Percentiles rank a stretch among this genome's conserved stretches.
Conservation (phyloP, 2,329 filamentous ascomycete genomes). For the Chaetomiaceae sp. region DNA sequence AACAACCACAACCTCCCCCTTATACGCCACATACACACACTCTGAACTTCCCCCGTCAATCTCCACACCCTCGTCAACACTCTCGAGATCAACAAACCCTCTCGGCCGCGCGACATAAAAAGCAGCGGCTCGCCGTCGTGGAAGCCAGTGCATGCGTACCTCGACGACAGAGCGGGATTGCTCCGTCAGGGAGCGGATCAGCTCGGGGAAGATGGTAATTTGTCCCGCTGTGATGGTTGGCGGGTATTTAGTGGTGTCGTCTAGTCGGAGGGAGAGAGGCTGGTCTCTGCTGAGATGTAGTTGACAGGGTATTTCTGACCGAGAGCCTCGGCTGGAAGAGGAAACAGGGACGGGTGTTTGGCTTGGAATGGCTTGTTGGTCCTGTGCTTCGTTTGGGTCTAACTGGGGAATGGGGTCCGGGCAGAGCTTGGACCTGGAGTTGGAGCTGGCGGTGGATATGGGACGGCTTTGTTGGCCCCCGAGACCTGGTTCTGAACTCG, state of each 20-base stretch:
- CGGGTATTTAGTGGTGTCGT: not conserved
- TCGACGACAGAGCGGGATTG: not conserved
- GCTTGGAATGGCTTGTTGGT: not conserved
- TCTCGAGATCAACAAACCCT: not conserved
- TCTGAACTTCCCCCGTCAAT: conserved; percentile 9
- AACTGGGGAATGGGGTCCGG: too few relatives aligned
- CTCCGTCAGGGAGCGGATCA: not conserved
- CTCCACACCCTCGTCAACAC: not conserved
- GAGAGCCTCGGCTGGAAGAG: too few relatives aligned
- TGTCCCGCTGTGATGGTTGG: conserved; percentile 9
- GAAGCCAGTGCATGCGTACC: conserved; percentile 13
- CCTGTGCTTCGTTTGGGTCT: not conserved
- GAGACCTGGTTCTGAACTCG: too few relatives aligned
- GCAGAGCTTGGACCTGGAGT: too few relatives aligned
- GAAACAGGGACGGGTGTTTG: too few relatives aligned
- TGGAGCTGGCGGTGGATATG: too few relatives aligned
- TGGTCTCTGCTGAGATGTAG: not conserved
- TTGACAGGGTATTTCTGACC: not conserved
- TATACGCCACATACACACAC: conserved; percentile 5
- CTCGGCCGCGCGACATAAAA: conserved; percentile 5
- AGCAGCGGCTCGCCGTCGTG: not conserved
- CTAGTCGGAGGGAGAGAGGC: not conserved
- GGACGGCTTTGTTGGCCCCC: too few relatives aligned
- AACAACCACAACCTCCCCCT: conserved; percentile 17
- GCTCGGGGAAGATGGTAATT: conserved; percentile 8